Evolutionary conservation across 495 filamentous ascomycete species (phyloP), one percentile per base, ranked within the genome.

Genomic region (Platismatia glauca): DNA sequence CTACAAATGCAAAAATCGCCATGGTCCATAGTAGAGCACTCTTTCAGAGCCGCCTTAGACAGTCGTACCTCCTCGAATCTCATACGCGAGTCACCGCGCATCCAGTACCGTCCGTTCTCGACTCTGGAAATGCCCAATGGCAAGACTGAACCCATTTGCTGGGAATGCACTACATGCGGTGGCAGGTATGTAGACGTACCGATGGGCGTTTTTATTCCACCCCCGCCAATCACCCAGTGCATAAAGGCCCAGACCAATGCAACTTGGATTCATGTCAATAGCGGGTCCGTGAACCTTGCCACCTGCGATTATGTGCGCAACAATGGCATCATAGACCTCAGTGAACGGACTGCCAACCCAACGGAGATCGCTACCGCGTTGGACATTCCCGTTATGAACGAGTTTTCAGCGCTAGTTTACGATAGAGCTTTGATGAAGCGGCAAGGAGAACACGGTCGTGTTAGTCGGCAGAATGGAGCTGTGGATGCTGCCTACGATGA

Each of bases 361-460:
- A 24, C 29, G 12, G 13, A 24, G 24, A 4, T 9, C 4, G 7
- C 5, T 16, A 3, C 20, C 7, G 22, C 46, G 12, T 8, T 29
- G n/a, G 6, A 13, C 2, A 4, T 0, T 13, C 0, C 11, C 7
- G 3, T 3, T 2, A 11, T 9, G 16, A 29, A 1, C 11, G 24
- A 50, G 13, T 4, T 12, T 24, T 31, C 11, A 29, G 24, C 24
- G 4, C 46, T 8, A 6, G 22, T 20, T 4, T 43, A 2, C 16
- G 39, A 43, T 16, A 3, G 16, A 4, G 39, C 11, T 29, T 20
- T 4, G 7, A 50, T 27, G 24, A 50, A 50, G 22, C 11, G 1
- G 2, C 11, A 1, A 29, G 22, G 46, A 0, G 46, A 50, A 29
- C 46, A 27, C 24, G 24, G 46, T 24, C 46, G 46, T 29, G 12